Evolutionary conservation across 768 basidiomycete genomes (phyloP).

Genomic region (Amanita subjunquillea): DNA sequence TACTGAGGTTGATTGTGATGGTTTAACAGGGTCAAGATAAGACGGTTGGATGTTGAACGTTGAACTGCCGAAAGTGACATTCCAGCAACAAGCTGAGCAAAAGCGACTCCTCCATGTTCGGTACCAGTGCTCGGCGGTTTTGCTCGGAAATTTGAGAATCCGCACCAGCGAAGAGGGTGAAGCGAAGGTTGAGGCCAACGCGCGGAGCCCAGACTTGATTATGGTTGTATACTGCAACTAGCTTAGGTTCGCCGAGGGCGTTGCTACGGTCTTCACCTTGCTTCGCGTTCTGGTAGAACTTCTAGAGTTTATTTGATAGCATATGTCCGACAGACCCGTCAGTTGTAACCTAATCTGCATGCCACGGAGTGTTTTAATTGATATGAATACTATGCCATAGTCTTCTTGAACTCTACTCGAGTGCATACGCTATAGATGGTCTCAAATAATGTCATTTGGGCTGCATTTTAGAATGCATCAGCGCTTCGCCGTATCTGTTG

Average conservation of each 20-base stretch:
- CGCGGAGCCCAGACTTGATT: neutral
- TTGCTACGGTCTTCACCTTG: no score
- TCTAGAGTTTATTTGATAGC: conserved; percentile 2
- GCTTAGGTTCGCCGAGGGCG: neutral
- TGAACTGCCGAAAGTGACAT: no score
- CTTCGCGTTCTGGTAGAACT: neutral
- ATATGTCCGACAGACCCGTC: neutral
- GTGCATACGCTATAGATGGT: neutral
- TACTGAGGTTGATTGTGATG: neutral
- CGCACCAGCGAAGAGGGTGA: no score
- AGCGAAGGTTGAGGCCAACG: neutral
- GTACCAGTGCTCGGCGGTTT: neutral
- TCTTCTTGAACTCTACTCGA: neutral
- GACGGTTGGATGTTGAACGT: neutral
- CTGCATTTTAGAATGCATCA: conserved; percentile 8
- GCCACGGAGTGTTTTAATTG: neutral
- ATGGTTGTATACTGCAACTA: neutral
- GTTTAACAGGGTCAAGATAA: neutral
- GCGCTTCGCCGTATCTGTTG: conserved; percentile 33
- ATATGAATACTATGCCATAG: neutral
- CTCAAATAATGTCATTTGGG: neutral
- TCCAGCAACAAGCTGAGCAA: no score
- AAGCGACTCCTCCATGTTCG: no score
- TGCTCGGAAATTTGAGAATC: neutral
- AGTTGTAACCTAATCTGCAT: neutral